phyloP scores from a whole-genome alignment of 768 basidiomycete genomes.

The Lentinula guzmanii region DNA sequence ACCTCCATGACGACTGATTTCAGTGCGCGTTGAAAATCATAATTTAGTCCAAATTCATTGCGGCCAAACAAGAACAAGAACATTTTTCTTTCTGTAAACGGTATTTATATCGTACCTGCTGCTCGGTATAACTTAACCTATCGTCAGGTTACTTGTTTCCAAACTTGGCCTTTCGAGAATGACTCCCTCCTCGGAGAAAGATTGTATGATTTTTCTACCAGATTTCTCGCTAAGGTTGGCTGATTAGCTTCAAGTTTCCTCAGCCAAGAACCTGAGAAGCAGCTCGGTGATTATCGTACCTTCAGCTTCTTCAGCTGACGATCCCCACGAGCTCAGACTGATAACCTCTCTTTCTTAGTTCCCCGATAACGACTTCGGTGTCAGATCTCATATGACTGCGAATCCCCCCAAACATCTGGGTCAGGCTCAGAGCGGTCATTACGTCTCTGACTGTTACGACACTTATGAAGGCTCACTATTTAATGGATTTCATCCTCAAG shows the following conservation, averaged over 20 bases:
- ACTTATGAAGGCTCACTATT: not conserved
- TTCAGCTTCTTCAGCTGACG: not conserved
- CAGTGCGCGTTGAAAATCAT: too few relatives aligned
- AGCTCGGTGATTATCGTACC: not conserved
- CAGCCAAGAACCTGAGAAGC: too few relatives aligned
- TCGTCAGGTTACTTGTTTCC: too few relatives aligned
- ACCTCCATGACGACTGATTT: too few relatives aligned
- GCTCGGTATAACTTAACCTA: too few relatives aligned
- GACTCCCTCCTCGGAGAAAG: too few relatives aligned
- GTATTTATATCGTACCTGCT: too few relatives aligned
- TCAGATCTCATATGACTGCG: conserved; percentile 1
- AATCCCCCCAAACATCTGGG: not conserved
- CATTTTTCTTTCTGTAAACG: too few relatives aligned
- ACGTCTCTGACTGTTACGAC: conserved; percentile 1
- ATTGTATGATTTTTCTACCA: not conserved
- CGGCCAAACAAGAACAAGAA: too few relatives aligned
- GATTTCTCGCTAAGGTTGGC: not conserved
- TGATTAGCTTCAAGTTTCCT: too few relatives aligned
- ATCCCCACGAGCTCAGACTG: not conserved
- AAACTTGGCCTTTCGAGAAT: too few relatives aligned
- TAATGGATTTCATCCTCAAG: not conserved
- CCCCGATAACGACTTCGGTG: not conserved
- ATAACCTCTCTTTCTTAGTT: not conserved
- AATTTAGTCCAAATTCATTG: too few relatives aligned
- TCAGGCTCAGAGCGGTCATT: not conserved